Conservation (phyloP, 306 rosid species). For the Fragaria iinumae region DNA sequence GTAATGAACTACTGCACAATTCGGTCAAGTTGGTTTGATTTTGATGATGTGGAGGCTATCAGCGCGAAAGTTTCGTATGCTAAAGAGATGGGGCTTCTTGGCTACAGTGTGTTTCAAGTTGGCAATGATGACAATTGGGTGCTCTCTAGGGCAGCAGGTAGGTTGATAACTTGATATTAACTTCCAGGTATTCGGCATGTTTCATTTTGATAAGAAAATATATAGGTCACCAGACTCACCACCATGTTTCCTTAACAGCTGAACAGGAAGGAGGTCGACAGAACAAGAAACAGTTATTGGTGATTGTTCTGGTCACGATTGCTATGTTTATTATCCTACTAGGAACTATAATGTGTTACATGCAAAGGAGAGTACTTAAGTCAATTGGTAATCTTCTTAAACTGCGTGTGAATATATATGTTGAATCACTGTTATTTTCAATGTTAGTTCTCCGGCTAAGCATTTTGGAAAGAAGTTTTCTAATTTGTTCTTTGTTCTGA, state of each 20-base stretch:
- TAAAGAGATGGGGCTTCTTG: constrained; percentile 44
- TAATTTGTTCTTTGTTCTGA: too few species aligned
- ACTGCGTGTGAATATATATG: background rate
- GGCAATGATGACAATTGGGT: too few species aligned
- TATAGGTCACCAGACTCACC: background rate
- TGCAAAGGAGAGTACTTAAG: background rate
- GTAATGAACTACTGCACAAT: constrained; percentile 42
- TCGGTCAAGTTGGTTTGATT: constrained; percentile 43
- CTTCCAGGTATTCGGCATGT: background rate
- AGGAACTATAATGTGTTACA: background rate
- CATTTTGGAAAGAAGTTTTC: too few species aligned
- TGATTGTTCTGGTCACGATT: constrained; percentile 12
- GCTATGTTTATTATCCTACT: background rate
- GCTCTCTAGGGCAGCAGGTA: too few species aligned
- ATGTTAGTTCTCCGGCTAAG: too few species aligned
- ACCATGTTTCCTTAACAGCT: constrained; percentile 14
- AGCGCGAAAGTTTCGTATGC: constrained; percentile 50
- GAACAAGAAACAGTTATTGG: background rate
- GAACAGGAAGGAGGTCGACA: constrained; percentile 11
- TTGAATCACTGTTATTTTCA: too few species aligned
- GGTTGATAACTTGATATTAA: background rate
- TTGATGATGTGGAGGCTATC: constrained; percentile 48
- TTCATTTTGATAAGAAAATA: background rate
- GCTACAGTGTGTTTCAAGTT: constrained; percentile 44
- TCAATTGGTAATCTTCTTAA: background rate